Evolutionary conservation across 129 eudicot species (phyloP), one percentile per base, ranked within the genome.

Genomic region (Tanacetum coccineum): DNA sequence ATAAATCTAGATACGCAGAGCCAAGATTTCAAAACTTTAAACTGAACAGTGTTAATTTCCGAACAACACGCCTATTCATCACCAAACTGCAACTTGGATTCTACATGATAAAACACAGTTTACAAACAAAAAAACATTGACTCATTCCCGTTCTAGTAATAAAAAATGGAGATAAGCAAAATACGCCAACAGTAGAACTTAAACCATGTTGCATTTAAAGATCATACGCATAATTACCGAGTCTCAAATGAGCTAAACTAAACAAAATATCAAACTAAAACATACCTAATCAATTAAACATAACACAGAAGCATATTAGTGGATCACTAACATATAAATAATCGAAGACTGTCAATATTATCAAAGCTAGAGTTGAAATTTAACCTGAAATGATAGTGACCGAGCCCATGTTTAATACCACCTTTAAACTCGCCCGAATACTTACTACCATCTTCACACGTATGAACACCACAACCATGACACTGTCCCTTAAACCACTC

Each of bases 401-500:
- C 97, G 76, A 90, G 86, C 49, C 97, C 97, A 70, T 90, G 97
- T 40, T 90, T 90, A 17, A 90, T 79, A 0, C 92, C 97, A 51
- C 76, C 74, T 72, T 83, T 90, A 50, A 90, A 90, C 39, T 90
- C 92, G 0, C 97, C 97, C 32, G 81, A 36, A 67, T 73, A 90
- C 49, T 82, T 82, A 46, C 97, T 90, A 12, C 95, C 97, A 79
- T 90, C 97, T 25, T 81, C 84, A 62, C 97, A 90, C 3, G 84
- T 78, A 60, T 90, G 97, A 13, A 76, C 85, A 1, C 97, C 95
- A 79, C 78, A 64, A 0, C 97, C 97, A 66, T 87, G 95, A 36
- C 88, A 82, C 77, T 87, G 97, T 17, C 97, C 97, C 50, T 84
- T 82, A 57, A 81, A 82, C 97, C 97, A 90, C 49, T 87, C 89